Evolutionary conservation across 139 green algal genomes (phyloP).

Genomic region (Edaphochlamys debaryana): DNA sequence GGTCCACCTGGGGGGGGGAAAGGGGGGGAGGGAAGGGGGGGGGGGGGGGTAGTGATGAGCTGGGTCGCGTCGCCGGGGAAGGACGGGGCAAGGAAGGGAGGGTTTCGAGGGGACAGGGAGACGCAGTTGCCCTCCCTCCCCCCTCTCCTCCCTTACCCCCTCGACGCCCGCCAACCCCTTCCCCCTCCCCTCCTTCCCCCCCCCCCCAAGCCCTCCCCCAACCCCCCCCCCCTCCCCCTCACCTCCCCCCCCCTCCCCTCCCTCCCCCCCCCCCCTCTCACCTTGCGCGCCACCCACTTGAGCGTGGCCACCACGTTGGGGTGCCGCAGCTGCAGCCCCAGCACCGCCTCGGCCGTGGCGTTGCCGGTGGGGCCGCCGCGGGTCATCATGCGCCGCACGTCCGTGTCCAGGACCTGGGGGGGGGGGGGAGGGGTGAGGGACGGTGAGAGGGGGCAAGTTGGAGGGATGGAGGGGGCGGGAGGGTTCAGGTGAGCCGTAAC

Average conservation of each 20-base stretch:
- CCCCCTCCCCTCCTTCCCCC: too few species aligned
- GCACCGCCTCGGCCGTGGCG: constrained; percentile 33
- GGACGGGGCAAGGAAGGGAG: too few species aligned
- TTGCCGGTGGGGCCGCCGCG: background rate
- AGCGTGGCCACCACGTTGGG: constrained; percentile 56
- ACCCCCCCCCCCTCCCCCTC: too few species aligned
- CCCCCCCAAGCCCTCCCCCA: too few species aligned
- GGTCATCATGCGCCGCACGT: constrained; percentile 15
- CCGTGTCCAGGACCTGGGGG: constrained; percentile 44
- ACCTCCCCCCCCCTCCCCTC: too few species aligned
- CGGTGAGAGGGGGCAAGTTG: background rate
- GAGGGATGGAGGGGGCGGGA: background rate
- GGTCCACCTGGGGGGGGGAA: background rate
- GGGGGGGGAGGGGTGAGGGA: background rate
- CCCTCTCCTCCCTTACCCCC: too few species aligned
- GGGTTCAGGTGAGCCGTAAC: too few species aligned
- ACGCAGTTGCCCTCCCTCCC: too few species aligned
- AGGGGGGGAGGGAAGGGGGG: background rate
- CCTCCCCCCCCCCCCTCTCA: background rate
- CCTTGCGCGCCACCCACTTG: constrained; percentile 44
- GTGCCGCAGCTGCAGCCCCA: constrained; percentile 50
- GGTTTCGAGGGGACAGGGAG: too few species aligned
- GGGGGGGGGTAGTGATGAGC: too few species aligned
- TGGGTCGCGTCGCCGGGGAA: too few species aligned
- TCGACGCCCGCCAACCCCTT: too few species aligned